A percentile compares a stretch with the other conserved stretches of the same genome.
phyloP scores from a whole-genome alignment of 345 rosid species.

The Physaria fendleri region DNA sequence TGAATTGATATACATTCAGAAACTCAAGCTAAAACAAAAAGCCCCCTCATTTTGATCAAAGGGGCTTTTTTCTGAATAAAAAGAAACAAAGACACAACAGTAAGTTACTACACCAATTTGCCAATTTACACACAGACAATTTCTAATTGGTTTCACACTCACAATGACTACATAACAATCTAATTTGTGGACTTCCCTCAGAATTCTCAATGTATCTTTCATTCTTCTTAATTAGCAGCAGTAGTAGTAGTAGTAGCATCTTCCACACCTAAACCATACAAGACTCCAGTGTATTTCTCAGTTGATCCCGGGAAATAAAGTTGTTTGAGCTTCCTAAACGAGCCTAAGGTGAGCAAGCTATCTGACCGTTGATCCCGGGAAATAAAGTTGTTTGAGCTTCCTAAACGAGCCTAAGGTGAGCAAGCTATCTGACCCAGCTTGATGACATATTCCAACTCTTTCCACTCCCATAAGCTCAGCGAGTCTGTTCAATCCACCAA shows the following conservation, averaged over 20 bases:
- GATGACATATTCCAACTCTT: constrained; percentile 74
- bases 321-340: constrained; percentile 82
- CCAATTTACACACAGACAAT: constrained; percentile 54
- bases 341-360: constrained; percentile 83
- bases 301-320: constrained; percentile 61
- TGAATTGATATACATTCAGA: constrained; percentile 63
- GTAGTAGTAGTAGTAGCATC: constrained; percentile 48
- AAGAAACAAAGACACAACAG: constrained; percentile 35
- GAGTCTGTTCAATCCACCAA: constrained; percentile 85
- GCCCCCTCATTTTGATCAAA: constrained; percentile 37
- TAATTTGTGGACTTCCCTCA: constrained; percentile 30
- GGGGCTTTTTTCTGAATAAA: constrained; percentile 38
- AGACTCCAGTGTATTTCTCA: constrained; percentile 71
- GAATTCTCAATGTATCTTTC: neutral
- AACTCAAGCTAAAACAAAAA: constrained; percentile 42
- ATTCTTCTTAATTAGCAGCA: constrained; percentile 36
- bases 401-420: constrained; percentile 75
- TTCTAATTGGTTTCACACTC: constrained; percentile 42
- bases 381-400: constrained; percentile 78
- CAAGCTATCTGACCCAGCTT: constrained; percentile 92
- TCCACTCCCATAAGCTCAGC: constrained; percentile 88
- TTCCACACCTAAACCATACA: constrained; percentile 88
- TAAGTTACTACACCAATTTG: constrained; percentile 53
- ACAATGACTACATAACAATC: constrained; percentile 52
- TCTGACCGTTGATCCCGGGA: constrained; percentile 59